Conservation (phyloP, 805 yeast species). For the Monosporozyma solicola region DNA sequence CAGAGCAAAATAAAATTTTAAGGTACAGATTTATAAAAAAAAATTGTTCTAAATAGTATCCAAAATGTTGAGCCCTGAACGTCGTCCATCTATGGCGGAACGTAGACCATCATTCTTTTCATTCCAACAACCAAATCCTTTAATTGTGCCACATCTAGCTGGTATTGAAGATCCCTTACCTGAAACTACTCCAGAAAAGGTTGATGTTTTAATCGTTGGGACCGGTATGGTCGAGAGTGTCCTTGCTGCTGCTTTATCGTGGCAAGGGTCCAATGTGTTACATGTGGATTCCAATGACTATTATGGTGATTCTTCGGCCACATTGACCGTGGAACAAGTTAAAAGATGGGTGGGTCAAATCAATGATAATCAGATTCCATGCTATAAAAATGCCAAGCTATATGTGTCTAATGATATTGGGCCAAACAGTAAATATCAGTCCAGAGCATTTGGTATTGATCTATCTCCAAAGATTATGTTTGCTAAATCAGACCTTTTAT, state of each 20-base stretch:
- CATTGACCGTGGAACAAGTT: conserved; percentile 78
- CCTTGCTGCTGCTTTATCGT: conserved; percentile 86
- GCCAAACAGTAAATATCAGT: conserved; percentile 32
- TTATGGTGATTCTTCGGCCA: conserved; percentile 85
- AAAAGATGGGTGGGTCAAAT: conserved; percentile 74
- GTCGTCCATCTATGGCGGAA: conserved; percentile 61
- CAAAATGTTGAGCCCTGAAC: conserved; percentile 29
- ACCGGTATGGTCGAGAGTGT: conserved; percentile 87
- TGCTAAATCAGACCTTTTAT: conserved; percentile 80
- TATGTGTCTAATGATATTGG: conserved; percentile 61
- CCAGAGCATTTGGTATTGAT: conserved; percentile 81
- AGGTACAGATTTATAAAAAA: background rate
- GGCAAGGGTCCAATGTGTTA: conserved; percentile 96
- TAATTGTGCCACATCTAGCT: conserved; percentile 57
- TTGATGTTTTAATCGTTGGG: conserved; percentile 86
- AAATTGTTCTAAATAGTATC: background rate
- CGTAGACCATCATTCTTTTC: conserved; percentile 47
- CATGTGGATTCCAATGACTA: conserved; percentile 80
- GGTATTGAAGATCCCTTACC: conserved; percentile 72
- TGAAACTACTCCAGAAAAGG: conserved; percentile 50
- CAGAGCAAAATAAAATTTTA: background rate
- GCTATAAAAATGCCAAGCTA: conserved; percentile 63
- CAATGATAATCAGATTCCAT: conserved; percentile 33
- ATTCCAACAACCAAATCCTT: conserved; percentile 13
- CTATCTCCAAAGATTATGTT: conserved; percentile 79